phyloP scores from a whole-genome alignment of 2,329 filamentous ascomycete species.

The Aureobasidium mangrovei region DNA sequence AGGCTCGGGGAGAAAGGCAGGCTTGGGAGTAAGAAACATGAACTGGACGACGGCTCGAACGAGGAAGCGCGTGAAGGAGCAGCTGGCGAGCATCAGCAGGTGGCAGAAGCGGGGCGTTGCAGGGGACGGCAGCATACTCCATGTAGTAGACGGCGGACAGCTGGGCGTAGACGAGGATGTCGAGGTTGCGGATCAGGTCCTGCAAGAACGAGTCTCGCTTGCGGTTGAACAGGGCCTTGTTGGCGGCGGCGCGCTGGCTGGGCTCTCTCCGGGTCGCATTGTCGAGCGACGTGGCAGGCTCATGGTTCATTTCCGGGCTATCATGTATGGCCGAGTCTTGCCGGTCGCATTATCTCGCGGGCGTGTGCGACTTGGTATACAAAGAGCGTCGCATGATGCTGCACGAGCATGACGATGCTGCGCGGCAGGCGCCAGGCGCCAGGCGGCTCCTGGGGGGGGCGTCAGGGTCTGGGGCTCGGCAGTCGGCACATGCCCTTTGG shows the following conservation, averaged over 20 bases:
- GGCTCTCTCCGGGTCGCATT: constrained; percentile 17
- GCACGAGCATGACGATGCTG: no score
- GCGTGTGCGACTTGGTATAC: not conserved
- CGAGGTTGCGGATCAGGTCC: constrained; percentile 48
- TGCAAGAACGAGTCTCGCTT: constrained; percentile 43
- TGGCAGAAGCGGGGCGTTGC: not conserved
- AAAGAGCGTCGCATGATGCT: no score
- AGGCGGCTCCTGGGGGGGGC: no score
- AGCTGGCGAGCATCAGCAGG: constrained; percentile 32
- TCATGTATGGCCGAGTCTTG: not conserved
- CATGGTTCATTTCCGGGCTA: constrained; percentile 30
- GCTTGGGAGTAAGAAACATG: constrained; percentile 51
- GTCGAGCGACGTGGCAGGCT: constrained; percentile 18
- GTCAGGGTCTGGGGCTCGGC: no score
- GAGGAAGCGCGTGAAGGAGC: constrained; percentile 49
- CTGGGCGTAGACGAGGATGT: constrained; percentile 53
- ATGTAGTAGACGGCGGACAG: constrained; percentile 54
- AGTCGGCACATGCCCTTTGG: not conserved
- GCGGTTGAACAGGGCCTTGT: constrained; percentile 29
- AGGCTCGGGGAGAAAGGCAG: constrained; percentile 41
- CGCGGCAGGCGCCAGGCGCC: no score
- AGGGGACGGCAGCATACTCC: constrained; percentile 41
- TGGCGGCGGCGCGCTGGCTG: constrained; percentile 19
- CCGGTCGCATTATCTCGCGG: not conserved
- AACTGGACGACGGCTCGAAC: constrained; percentile 48